A percentile compares a stretch with the other conserved stretches of the same genome.
Evolutionary conservation across 2,329 filamentous ascomycete genomes (phyloP).

Genomic region (Penicillium frequentans): DNA sequence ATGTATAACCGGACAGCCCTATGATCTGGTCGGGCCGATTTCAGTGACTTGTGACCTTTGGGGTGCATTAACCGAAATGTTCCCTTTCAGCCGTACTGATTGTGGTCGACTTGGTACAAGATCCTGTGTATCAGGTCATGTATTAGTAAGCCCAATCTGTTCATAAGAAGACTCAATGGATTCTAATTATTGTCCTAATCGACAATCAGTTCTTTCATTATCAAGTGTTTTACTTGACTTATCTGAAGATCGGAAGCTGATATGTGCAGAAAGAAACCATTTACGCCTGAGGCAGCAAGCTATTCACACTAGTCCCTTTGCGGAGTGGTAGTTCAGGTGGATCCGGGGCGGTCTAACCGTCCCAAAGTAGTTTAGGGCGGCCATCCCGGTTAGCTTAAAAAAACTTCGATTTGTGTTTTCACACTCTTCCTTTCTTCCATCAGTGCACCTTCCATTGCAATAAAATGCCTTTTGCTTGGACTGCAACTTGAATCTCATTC

Average conservation of each 20-base stretch:
- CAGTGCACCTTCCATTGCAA: conserved; percentile 18
- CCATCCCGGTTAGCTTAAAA: conserved; percentile 29
- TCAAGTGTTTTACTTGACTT: not conserved
- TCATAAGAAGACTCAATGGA: too few relatives aligned
- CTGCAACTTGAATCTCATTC: not conserved
- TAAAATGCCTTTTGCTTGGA: conserved; percentile 9
- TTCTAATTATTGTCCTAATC: too few relatives aligned
- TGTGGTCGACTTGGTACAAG: too few relatives aligned
- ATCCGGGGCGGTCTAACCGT: conserved; percentile 20
- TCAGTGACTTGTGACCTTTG: not conserved
- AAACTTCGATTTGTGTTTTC: conserved; percentile 27
- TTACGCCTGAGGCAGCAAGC: not conserved
- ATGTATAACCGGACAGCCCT: not conserved
- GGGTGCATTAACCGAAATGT: not conserved
- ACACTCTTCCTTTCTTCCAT: conserved; percentile 21
- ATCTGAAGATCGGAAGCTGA: not conserved
- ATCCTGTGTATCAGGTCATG: not conserved
- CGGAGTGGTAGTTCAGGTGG: conserved; percentile 25
- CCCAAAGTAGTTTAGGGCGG: not conserved
- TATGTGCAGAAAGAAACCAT: not conserved
- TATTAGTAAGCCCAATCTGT: too few relatives aligned
- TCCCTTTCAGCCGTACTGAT: too few relatives aligned
- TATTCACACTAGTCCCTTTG: not conserved
- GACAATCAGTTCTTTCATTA: not conserved
- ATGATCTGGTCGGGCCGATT: not conserved